Percentiles rank a stretch among this genome's conserved stretches.
Evolutionary conservation across 495 filamentous ascomycete genomes (phyloP).

Genomic region (Penicillium samsonianum): DNA sequence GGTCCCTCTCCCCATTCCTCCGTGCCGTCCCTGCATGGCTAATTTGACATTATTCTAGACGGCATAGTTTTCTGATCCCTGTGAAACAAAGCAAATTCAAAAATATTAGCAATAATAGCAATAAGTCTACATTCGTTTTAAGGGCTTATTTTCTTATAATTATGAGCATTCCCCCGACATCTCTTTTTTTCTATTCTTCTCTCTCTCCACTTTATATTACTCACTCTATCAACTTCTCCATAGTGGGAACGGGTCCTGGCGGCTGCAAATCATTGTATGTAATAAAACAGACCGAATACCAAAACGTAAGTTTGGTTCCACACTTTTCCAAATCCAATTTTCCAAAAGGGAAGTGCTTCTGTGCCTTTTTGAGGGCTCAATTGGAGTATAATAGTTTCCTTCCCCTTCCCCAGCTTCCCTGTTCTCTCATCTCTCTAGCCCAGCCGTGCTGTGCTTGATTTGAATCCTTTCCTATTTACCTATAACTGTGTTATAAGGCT

Average conservation of each 20-base stretch:
- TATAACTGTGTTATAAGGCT: conserved; percentile 32
- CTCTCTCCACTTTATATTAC: conserved; percentile 9
- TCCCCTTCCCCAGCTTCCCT: conserved; percentile 7
- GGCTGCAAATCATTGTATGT: conserved; percentile 30
- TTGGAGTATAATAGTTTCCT: conserved; percentile 26
- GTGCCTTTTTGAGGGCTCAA: too few relatives aligned
- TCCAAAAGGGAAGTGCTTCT: too few relatives aligned
- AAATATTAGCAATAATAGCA: too few relatives aligned
- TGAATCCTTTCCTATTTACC: conserved; percentile 15
- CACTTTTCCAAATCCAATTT: conserved; percentile 8
- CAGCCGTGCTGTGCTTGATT: conserved; percentile 32
- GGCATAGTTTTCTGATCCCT: background rate
- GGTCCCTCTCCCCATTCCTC: conserved; percentile 6
- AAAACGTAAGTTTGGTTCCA: conserved; percentile 20
- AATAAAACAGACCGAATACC: conserved; percentile 5
- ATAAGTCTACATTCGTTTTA: too few relatives aligned
- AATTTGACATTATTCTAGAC: background rate
- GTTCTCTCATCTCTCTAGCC: conserved; percentile 25
- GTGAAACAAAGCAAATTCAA: background rate
- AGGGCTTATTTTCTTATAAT: too few relatives aligned
- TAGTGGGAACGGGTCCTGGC: conserved; percentile 22
- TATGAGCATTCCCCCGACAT: background rate
- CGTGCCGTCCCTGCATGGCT: conserved; percentile 13
- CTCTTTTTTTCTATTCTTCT: background rate
- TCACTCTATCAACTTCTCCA: conserved; percentile 15